Percentiles rank a stretch among this genome's conserved stretches.
Conservation (phyloP, 768 basidiomycete genomes). For the Termitomyces sp. region DNA sequence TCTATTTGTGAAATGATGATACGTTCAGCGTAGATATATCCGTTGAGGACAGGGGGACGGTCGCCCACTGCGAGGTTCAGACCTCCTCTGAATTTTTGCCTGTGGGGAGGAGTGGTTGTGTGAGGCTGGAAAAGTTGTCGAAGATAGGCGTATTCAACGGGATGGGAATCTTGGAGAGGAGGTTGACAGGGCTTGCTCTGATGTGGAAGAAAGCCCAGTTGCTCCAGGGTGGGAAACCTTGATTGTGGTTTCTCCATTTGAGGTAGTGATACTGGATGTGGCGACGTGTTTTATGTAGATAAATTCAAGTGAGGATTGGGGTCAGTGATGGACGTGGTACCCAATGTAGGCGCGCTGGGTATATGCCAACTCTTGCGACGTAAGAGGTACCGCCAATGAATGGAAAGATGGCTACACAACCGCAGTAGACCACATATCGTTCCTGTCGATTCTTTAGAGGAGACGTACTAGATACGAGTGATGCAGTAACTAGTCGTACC, state of each 20-base stretch:
- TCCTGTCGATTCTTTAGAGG: slow-evolving; percentile 23
- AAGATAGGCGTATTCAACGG: slow-evolving; percentile 15
- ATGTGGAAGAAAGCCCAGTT: slow-evolving; percentile 25
- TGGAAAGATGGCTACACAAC: neutral
- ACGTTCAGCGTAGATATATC: slow-evolving; percentile 9
- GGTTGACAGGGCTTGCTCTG: slow-evolving; percentile 19
- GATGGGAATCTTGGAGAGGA: slow-evolving; percentile 21
- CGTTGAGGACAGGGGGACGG: slow-evolving; percentile 13
- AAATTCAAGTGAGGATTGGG: neutral
- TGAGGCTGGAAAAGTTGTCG: slow-evolving; percentile 12
- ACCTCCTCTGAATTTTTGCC: slow-evolving; percentile 19
- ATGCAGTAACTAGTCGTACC: slow-evolving; percentile 22
- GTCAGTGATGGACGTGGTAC: too few relatives aligned
- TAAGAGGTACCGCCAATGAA: slow-evolving; percentile 1
- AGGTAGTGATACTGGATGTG: slow-evolving; percentile 20
- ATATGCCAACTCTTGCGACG: slow-evolving; percentile 32
- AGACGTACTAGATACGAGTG: slow-evolving; percentile 33
- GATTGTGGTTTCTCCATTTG: slow-evolving; percentile 19
- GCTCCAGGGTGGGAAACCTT: slow-evolving; percentile 19
- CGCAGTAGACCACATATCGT: slow-evolving; percentile 20
- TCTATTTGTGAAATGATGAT: slow-evolving; percentile 10
- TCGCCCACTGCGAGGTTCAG: slow-evolving; percentile 18
- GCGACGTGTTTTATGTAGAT: slow-evolving; percentile 24
- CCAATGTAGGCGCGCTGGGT: slow-evolving; percentile 19
- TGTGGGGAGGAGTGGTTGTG: slow-evolving; percentile 22